Evolutionary conservation across 495 filamentous ascomycete genomes (phyloP), one percentile per base, ranked within the genome.

Genomic region (Glarea lozoyensis): DNA sequence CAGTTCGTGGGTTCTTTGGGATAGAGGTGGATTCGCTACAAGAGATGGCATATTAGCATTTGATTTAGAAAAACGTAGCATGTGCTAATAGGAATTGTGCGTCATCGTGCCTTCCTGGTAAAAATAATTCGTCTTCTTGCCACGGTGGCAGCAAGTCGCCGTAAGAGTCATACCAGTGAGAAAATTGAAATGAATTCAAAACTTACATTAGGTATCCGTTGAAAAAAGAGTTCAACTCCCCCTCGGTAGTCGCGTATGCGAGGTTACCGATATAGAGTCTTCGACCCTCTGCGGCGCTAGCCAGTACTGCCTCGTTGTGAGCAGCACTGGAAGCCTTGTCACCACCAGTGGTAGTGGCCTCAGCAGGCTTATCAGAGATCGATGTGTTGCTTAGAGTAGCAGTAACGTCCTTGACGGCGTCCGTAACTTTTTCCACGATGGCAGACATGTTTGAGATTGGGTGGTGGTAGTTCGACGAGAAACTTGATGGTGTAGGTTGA

Each of bases 211-310:
- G 81, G 81, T 89, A 96, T 66, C 76, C 81, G 70, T 85, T 84
- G 81, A 99, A 99, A 77, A 99, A 99, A 44, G 88, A 87, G 72
- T 89, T 94, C 74, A 99, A 85, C 77, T 95, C 87, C 79, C 86
- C 92, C 85, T 97, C 92, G 60, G 88, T 93, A 75, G 92, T 97
- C 79, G 92, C 88, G 65, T 98, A 97, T 44, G 92, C 92, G 77
- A 98, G 87, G 73, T 98, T 98, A 66, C 92, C 92, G 73, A 97
- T 97, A 71, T 98, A 98, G 51, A 98, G 79, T 70, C 92, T 87
- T 75, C 92, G 86, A 62, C 92, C 93, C 71, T 98, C 92, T 64
- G 92, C 88, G 61, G 92, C 92, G 70, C 87, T 94, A 68, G 88
- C 88, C 59, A 88, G 79, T 51, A 90, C 89, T 60, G 90, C 89